Evolutionary conservation across 495 filamentous ascomycete genomes (phyloP).

Genomic region (Penicillium angulare): DNA sequence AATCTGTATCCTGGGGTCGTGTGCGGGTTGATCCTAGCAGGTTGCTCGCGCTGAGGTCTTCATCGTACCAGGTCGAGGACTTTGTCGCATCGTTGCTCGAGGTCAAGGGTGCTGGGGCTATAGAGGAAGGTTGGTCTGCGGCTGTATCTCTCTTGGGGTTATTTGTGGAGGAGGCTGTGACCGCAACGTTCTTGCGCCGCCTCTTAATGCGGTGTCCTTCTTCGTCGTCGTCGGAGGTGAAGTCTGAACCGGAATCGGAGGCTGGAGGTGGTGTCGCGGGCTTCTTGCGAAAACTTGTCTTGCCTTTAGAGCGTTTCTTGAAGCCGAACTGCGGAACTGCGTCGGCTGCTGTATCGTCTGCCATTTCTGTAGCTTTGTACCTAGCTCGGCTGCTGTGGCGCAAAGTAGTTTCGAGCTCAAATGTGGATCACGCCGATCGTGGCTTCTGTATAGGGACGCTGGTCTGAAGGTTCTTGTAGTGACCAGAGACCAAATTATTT

Average conservation of each 20-base stretch:
- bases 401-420: neutral
- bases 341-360: constrained; percentile 16
- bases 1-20: constrained; percentile 16
- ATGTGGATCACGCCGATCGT: neutral
- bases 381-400: neutral
- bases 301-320: constrained; percentile 83
- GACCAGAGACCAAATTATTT: too few relatives aligned
- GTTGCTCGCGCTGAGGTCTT: constrained; percentile 54
- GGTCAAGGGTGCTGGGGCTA: constrained; percentile 49
- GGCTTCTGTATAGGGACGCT: neutral
- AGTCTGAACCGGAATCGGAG: constrained; percentile 56
- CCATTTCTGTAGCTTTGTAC: constrained; percentile 5
- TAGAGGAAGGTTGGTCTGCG: constrained; percentile 59
- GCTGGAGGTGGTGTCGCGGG: constrained; percentile 75
- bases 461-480: too few relatives aligned
- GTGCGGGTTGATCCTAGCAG: constrained; percentile 63
- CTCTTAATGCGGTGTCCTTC: constrained; percentile 73
- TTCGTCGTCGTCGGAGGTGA: constrained; percentile 69
- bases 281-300: constrained; percentile 79
- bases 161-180: constrained; percentile 53
- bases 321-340: constrained; percentile 50
- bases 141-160: constrained; percentile 38
- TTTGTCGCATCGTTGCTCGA: constrained; percentile 89
- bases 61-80: constrained; percentile 83
- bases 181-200: constrained; percentile 64